Evolutionary conservation across 306 rosid genomes (phyloP).

Genomic region (Citrullus amarus): DNA sequence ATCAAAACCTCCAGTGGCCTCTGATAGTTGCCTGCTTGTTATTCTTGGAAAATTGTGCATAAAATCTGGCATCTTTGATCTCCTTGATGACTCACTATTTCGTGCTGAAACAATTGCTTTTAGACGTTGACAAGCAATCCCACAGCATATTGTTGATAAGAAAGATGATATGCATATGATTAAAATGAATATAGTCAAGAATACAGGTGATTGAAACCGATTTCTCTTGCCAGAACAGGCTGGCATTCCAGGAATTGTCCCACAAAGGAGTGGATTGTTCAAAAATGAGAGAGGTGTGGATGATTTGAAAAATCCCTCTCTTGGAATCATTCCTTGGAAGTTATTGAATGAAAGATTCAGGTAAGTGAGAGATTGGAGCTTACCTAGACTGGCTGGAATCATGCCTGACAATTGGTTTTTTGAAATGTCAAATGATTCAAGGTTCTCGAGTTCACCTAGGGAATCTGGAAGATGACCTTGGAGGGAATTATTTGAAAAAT

Average conservation of each 20-base stretch:
- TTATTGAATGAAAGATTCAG: slow-evolving; percentile 48
- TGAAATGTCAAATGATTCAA: slow-evolving; percentile 45
- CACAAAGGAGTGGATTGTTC: slow-evolving; percentile 40
- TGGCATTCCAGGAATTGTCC: slow-evolving; percentile 14
- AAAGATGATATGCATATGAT: slow-evolving; percentile 33
- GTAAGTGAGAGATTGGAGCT: slow-evolving; percentile 28
- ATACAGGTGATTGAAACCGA: slow-evolving; percentile 18
- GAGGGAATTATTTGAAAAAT: slow-evolving; percentile 44
- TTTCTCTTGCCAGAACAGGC: slow-evolving; percentile 23
- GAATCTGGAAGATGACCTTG: slow-evolving; percentile 40
- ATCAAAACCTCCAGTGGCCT: slow-evolving; percentile 53
- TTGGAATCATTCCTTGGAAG: slow-evolving; percentile 48
- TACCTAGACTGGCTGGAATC: slow-evolving; percentile 38
- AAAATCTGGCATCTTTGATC: slow-evolving; percentile 28
- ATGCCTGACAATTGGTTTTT: slow-evolving; percentile 35
- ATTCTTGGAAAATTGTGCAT: slow-evolving; percentile 47
- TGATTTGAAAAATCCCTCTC: slow-evolving; percentile 42
- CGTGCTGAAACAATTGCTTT: slow-evolving; percentile 20
- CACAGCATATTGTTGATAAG: slow-evolving; percentile 33
- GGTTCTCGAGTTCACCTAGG: slow-evolving; percentile 43
- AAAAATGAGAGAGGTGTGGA: slow-evolving; percentile 31
- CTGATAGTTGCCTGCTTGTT: slow-evolving; percentile 46
- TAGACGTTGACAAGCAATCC: slow-evolving; percentile 27
- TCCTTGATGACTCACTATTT: slow-evolving; percentile 10
- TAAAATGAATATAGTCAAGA: slow-evolving; percentile 22